Evolutionary conservation across 208 protist species (phyloP).

Genomic region (Novymonas esmeraldas): DNA sequence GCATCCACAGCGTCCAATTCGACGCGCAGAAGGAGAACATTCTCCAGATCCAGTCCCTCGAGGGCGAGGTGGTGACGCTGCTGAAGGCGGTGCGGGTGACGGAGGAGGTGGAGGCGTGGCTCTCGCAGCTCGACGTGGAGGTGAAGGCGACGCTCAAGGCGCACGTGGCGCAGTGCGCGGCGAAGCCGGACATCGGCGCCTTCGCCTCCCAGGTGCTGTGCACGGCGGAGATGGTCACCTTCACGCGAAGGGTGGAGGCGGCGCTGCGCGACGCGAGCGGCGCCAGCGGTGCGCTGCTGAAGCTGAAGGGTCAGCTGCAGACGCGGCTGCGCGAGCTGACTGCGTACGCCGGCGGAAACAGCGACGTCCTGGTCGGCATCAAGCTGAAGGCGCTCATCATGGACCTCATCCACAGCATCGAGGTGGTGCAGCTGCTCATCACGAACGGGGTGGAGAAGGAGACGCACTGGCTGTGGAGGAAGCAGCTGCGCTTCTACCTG

Average conservation of each 20-base stretch:
- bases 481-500: conserved; percentile 97
- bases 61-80: conserved; percentile 95
- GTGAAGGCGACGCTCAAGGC: conserved; percentile 94
- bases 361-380: conserved; percentile 84
- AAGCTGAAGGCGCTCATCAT: conserved; percentile 98
- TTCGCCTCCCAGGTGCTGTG: conserved; percentile 96
- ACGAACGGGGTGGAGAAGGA: conserved; percentile 74
- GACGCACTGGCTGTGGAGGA: conserved; percentile 96
- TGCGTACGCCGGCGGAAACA: conserved; percentile 83
- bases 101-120: conserved; percentile 96
- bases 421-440: conserved; percentile 94
- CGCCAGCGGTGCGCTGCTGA: conserved; percentile 67
- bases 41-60: conserved; percentile 88
- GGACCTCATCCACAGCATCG: conserved; percentile 98
- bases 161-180: conserved; percentile 85
- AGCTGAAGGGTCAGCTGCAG: conserved; percentile 79
- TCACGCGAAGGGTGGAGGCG: conserved; percentile 91
- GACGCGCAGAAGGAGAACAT: conserved; percentile 90
- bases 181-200: conserved; percentile 83
- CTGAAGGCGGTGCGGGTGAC: conserved; percentile 91
- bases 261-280: conserved; percentile 75
- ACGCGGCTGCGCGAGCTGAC: conserved; percentile 82
- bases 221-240: conserved; percentile 93
- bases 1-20: conserved; percentile 96
- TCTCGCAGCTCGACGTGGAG: conserved; percentile 89